Conservation (phyloP, 2,329 filamentous ascomycete genomes). For the Alternaria burnsii region DNA sequence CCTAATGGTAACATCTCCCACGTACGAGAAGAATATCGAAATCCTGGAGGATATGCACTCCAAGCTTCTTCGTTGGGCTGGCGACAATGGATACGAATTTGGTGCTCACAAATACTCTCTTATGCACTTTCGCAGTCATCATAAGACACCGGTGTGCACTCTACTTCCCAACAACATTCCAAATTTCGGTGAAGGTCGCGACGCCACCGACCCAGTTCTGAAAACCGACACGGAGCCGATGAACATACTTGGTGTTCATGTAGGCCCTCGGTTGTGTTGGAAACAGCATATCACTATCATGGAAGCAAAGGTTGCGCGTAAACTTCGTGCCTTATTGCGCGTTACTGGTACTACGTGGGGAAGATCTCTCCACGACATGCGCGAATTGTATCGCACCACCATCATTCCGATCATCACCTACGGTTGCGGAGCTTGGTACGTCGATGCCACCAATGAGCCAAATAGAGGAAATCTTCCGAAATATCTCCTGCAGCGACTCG, state of each 20-base stretch:
- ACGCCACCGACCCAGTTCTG: not conserved
- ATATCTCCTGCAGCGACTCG: not conserved
- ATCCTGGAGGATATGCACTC: not conserved
- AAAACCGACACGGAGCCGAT: not conserved
- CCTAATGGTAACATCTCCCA: not conserved
- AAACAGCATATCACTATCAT: not conserved
- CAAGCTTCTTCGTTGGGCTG: not conserved
- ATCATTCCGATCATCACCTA: not conserved
- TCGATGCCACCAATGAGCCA: not conserved
- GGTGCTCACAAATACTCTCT: conserved; percentile 1
- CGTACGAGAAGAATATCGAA: not conserved
- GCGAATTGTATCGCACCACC: not conserved
- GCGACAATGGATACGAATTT: not conserved
- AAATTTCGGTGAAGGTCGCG: not conserved
- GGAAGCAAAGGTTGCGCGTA: not conserved
- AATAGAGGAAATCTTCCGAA: not conserved
- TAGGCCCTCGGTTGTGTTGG: not conserved
- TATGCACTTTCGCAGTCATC: conserved; percentile 1
- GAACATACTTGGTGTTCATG: not conserved
- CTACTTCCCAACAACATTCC: not conserved
- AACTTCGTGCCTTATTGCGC: not conserved
- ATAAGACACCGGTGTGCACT: not conserved
- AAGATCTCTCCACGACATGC: not conserved
- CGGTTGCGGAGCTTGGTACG: not conserved
- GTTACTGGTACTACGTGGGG: not conserved